Evolutionary conservation across 1,139 yeast genomes (phyloP).

Genomic region (Debaryomycetaceae sp.): DNA sequence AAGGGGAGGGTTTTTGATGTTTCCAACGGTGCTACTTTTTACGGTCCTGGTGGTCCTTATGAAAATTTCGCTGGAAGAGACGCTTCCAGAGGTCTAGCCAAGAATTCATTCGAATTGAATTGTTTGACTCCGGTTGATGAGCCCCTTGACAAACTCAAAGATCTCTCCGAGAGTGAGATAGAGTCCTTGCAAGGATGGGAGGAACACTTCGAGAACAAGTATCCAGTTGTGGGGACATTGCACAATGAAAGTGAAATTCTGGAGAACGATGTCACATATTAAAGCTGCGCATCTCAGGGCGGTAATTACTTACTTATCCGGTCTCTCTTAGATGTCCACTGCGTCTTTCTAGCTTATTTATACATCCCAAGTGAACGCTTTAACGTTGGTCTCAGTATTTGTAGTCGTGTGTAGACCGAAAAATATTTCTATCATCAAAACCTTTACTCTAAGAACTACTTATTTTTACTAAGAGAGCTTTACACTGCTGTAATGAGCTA

Average conservation of each 20-base stretch:
- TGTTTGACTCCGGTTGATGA: slow-evolving; percentile 56
- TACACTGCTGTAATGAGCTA: slow-evolving; percentile 29
- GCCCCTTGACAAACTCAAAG: slow-evolving; percentile 71
- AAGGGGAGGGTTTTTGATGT: slow-evolving; percentile 87
- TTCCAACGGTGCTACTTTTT: slow-evolving; percentile 74
- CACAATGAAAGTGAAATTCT: slow-evolving; percentile 11
- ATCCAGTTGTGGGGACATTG: slow-evolving; percentile 63
- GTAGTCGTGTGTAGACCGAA: background rate
- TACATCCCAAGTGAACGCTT: background rate
- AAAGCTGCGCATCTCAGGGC: too few relatives aligned
- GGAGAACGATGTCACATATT: background rate
- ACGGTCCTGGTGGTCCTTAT: slow-evolving; percentile 97
- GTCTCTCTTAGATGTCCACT: too few relatives aligned
- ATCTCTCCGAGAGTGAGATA: slow-evolving; percentile 57
- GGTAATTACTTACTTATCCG: too few relatives aligned
- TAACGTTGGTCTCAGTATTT: background rate
- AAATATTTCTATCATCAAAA: background rate
- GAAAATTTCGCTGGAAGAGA: slow-evolving; percentile 95
- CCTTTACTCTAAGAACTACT: too few relatives aligned
- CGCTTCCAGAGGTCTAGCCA: slow-evolving; percentile 91
- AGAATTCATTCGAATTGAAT: slow-evolving; percentile 76
- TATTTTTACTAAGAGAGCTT: too few relatives aligned
- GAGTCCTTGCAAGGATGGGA: slow-evolving; percentile 83
- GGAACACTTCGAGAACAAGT: slow-evolving; percentile 76
- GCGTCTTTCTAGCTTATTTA: background rate